Evolutionary conservation across 2,329 filamentous ascomycete genomes (phyloP), one percentile per base, ranked within the genome.

Genomic region (Diplodia mutila): DNA sequence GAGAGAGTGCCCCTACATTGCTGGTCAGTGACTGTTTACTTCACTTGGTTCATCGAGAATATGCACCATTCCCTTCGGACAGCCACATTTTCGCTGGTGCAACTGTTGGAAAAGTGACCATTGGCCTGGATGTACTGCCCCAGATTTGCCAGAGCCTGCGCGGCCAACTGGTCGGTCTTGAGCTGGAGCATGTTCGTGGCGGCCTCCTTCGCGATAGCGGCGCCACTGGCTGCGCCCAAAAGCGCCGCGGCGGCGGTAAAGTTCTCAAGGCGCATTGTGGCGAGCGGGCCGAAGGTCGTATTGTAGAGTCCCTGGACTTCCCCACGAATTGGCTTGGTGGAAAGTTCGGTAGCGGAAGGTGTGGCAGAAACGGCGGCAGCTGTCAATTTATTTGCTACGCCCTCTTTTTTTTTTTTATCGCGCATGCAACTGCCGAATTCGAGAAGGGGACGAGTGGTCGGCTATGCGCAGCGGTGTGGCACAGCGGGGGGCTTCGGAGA

Each of bases 21-120:
- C n/a, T 34, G 27, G 42, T 70, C 25, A 71, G 69, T 39, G 53
- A 55, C 32, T 27, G 16, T 11, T 61, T 51, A 18, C 14, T 55
- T 16, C 14, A 37, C 12, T 25, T 27, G 37, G 65, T 21, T 14
- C 14, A 9, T 9, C 5, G 18, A 16, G 7, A 49, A n/a, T 27
- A 69, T 71, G 52, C 55, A 81, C 82, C 83, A 84, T 75, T 84
- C 82, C 69, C 74, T 74, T 57, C 82, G 75, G 4, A 82, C 72
- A 3, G 74, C 73, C 1, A 77, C 77, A 67, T 80, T 83, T 6
- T 75, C 67, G 18, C 80, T 67, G 0, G 74, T 80, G 69, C 80
- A 82, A 25, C 69, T 72, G 18, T 69, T 49, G 34, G 70, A 69
- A 7, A 72, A 73, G 48, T 72, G 73, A 11, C 75, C 75, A 39